Conservation (phyloP, 208 protist species). For the Tetramitus jugosus region DNA sequence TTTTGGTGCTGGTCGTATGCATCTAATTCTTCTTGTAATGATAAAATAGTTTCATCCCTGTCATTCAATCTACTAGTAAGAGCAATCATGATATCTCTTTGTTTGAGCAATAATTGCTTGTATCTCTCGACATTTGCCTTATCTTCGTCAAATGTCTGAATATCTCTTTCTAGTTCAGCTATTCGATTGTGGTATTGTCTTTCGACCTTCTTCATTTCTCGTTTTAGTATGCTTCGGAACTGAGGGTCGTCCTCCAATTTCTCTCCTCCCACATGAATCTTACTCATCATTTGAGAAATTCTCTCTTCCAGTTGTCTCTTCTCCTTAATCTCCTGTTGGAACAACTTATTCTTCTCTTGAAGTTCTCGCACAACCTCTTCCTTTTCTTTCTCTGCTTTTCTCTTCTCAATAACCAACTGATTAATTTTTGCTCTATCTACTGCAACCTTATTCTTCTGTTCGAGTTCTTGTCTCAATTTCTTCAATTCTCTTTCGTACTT, state of each 20-base stretch:
- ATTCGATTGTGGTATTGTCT: constrained; percentile 46
- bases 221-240: constrained; percentile 49
- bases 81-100: constrained; percentile 88
- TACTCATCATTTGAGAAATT: constrained; percentile 33
- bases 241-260: constrained; percentile 27
- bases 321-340: constrained; percentile 45
- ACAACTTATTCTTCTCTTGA: constrained; percentile 36
- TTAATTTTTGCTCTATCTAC: constrained; percentile 39
- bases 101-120: constrained; percentile 88
- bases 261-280: constrained; percentile 32
- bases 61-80: constrained; percentile 80
- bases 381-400: constrained; percentile 48
- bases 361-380: constrained; percentile 42
- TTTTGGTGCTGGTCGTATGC: constrained; percentile 66
- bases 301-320: constrained; percentile 46
- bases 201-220: constrained; percentile 46
- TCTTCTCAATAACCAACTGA: constrained; percentile 44
- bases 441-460: constrained; percentile 23
- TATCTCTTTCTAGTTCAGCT: constrained; percentile 66
- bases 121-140: constrained; percentile 82
- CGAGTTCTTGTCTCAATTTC: constrained; percentile 36
- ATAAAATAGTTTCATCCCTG: constrained; percentile 73
- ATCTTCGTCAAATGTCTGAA: constrained; percentile 64
- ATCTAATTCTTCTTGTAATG: constrained; percentile 70
- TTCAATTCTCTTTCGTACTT: constrained; percentile 60